Conservation (phyloP, 495 filamentous ascomycete genomes). For the Neohortaea acidophila region DNA sequence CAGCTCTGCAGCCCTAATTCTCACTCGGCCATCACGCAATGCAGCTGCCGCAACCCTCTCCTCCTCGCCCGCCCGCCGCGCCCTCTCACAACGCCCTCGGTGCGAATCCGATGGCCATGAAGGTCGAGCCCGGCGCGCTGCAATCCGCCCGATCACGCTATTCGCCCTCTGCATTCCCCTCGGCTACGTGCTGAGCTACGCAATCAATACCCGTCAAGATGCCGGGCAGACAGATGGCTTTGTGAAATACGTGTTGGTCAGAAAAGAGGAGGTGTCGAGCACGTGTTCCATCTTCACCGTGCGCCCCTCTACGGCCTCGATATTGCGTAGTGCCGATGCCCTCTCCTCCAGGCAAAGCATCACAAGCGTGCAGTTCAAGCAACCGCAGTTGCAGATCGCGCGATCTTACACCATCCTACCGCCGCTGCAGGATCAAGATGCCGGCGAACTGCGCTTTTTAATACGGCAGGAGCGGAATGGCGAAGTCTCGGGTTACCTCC, state of each 20-base stretch:
- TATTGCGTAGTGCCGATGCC: constrained; percentile 26
- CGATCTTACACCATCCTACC: constrained; percentile 82
- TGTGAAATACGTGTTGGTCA: constrained; percentile 36
- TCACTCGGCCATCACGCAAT: too few species aligned
- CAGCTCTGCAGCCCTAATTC: too few species aligned
- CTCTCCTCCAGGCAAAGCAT: constrained; percentile 44
- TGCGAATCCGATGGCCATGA: too few species aligned
- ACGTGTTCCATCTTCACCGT: constrained; percentile 65
- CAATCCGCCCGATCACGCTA: neutral
- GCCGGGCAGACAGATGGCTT: constrained; percentile 5
- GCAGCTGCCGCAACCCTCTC: too few species aligned
- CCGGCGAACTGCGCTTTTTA: constrained; percentile 33
- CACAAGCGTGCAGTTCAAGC: constrained; percentile 83
- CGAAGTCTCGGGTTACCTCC: constrained; percentile 50
- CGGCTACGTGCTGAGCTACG: neutral
- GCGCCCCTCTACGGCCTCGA: constrained; percentile 17
- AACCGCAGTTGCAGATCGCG: constrained; percentile 80
- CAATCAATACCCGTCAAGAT: neutral
- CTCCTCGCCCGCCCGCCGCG: too few species aligned
- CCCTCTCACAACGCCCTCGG: too few species aligned
- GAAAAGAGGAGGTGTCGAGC: constrained; percentile 52
- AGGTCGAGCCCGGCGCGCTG: neutral
- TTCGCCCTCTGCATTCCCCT: neutral
- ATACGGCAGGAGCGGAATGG: constrained; percentile 31
- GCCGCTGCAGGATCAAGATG: constrained; percentile 21